These are phyloP conservation scores for Verticillium longisporum DNA, from an alignment of 2,329 filamentous ascomycete genomes.

Conservation along the genomic window DNA sequence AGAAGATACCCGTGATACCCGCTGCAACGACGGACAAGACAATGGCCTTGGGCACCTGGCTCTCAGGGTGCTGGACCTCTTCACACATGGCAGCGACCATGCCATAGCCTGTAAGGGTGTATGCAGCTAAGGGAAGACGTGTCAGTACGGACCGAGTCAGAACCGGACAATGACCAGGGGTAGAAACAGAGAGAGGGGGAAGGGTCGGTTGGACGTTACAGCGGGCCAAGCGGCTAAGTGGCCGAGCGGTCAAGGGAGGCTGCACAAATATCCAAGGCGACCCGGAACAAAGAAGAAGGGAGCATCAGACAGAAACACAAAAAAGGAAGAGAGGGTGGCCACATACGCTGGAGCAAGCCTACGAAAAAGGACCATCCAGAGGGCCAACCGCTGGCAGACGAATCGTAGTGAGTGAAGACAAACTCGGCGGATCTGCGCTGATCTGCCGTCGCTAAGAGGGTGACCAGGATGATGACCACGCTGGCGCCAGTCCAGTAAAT, in stretches of 20 bases:
- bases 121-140: slow-evolving; percentile 34
- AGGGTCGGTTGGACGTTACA: background rate
- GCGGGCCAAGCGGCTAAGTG: background rate
- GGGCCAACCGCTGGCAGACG: slow-evolving; percentile 58
- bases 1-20: slow-evolving; percentile 58
- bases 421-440: slow-evolving; percentile 51
- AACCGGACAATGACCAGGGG: background rate
- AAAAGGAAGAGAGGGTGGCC: background rate
- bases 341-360: slow-evolving; percentile 50
- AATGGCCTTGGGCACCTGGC: slow-evolving; percentile 65
- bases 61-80: slow-evolving; percentile 61
- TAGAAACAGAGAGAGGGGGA: too few relatives aligned
- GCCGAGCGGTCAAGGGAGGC: background rate
- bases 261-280: background rate
- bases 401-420: slow-evolving; percentile 64
- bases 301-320: background rate
- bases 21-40: slow-evolving; percentile 62
- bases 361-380: slow-evolving; percentile 68
- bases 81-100: slow-evolving; percentile 69
- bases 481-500: slow-evolving; percentile 65
- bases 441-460: slow-evolving; percentile 54
- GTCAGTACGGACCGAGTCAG: background rate
- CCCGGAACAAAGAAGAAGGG: too few relatives aligned
- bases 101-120: slow-evolving; percentile 59
- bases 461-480: slow-evolving; percentile 43